Base-by-base conservation (phyloP, 108 stramenopile species). In the Hondaea fermentalgiana region DNA sequence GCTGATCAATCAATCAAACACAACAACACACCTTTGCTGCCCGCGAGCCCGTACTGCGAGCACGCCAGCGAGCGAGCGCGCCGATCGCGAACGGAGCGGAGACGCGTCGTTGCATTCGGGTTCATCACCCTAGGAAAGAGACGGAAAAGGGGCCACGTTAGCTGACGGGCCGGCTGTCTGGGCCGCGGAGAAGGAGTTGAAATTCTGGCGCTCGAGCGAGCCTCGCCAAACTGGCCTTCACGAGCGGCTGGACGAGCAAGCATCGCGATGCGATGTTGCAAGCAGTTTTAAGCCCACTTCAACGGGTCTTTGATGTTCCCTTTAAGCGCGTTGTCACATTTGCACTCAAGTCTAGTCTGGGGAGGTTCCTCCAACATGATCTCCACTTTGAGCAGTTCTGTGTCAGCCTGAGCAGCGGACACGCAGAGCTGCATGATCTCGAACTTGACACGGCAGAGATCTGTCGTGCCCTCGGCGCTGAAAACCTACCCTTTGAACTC, bases 371-470 rank as follows among this genome's bases (percentile, higher is more conserved):
- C 19, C 76, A 53, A 23, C 76, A 83, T 23, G 76, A 83, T 45
- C 76, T 83, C 49, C 45, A 83, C 51, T 53, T 83, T 0, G 49
- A 83, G 76, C 76, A 83, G 76, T 83, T 83, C 51, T 83, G 76
- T 3, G 76, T 83, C 3, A 83, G 51, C 28, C 51, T 83, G 10
- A 83, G 45, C 51, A 83, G 76, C 76, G 51, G 51, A 6, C 49
- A 83, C 3, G 76, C 76, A 35, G 76, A 83, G 51, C 76, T 83
- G n/a, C 45, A 47, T 12, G 76, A 83, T 0, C n/a, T 83, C 25
- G 76, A 83, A 45, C 45, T 83, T 17, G 51, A 83, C 28, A 35
- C 76, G n/a, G 76, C 19, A 16, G 49, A 83, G 23, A 53, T 83
- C 17, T 53, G 51, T 23, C 45, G 51, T 12, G 76, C 45, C 10